These are phyloP conservation scores for Pelargonium nanum DNA, from an alignment of 345 rosid genomes.

Conservation along the genomic window DNA sequence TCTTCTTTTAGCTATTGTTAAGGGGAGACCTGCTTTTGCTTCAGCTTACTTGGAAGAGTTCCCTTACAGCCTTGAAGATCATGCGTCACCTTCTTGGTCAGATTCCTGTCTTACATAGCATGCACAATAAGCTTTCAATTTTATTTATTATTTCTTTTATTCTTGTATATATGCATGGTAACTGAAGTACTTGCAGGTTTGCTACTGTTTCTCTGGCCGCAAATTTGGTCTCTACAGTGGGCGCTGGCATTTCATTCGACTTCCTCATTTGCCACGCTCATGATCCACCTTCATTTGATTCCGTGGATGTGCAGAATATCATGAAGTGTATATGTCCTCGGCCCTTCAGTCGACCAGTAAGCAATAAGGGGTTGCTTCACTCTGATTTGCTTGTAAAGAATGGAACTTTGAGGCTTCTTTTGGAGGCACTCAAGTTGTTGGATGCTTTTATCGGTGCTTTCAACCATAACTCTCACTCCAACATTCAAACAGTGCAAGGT, in stretches of 20 bases:
- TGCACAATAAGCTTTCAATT: not conserved
- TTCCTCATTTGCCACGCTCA: constrained; percentile 38
- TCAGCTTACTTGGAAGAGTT: constrained; percentile 72
- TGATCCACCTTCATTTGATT: constrained; percentile 31
- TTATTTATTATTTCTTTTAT: constrained; percentile 8
- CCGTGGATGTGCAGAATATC: constrained; percentile 44
- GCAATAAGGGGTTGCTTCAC: constrained; percentile 85
- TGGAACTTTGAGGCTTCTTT: constrained; percentile 74
- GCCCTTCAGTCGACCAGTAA: constrained; percentile 55
- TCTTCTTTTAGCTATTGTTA: constrained; percentile 65
- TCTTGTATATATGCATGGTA: constrained; percentile 19
- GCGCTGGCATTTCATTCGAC: constrained; percentile 37
- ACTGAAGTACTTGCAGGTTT: constrained; percentile 65
- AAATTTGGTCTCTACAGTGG: constrained; percentile 49
- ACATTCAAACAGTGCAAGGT: constrained; percentile 20
- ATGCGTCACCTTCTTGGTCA: constrained; percentile 68
- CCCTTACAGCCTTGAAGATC: constrained; percentile 84
- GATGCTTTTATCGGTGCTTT: constrained; percentile 45
- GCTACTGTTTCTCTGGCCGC: constrained; percentile 74
- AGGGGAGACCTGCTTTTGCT: constrained; percentile 56
- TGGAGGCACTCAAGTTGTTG: constrained; percentile 62
- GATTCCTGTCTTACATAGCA: constrained; percentile 22
- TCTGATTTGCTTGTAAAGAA: constrained; percentile 69
- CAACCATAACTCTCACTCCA: constrained; percentile 17
- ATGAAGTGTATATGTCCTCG: constrained; percentile 62